Evolutionary conservation across 202 grass and related monocot species (phyloP).

Genomic region (Setaria viridis): DNA sequence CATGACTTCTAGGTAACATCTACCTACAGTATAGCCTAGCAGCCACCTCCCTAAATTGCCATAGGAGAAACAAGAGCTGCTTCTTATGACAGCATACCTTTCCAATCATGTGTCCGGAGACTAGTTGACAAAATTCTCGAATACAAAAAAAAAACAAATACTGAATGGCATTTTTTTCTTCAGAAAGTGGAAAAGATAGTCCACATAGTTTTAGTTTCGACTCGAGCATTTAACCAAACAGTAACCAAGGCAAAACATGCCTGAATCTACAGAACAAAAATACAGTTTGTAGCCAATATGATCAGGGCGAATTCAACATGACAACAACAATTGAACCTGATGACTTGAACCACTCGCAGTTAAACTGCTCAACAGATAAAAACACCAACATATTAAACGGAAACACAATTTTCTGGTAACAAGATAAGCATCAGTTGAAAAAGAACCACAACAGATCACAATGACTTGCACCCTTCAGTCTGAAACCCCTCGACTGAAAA

Average conservation of each 20-base stretch:
- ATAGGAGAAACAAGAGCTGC: background rate
- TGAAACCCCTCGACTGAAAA: background rate
- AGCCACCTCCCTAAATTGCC: background rate
- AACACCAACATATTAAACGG: background rate
- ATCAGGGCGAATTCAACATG: background rate
- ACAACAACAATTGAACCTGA: background rate
- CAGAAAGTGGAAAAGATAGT: background rate
- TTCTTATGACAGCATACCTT: background rate
- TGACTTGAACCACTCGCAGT: background rate
- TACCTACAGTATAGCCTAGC: too few relatives aligned
- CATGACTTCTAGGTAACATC: too few relatives aligned
- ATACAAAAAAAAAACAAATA: background rate
- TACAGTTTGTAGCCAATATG: background rate
- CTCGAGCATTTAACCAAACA: background rate
- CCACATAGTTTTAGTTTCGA: background rate
- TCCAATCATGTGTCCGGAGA: background rate
- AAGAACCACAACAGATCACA: background rate
- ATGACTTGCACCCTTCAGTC: background rate
- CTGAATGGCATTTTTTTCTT: background rate
- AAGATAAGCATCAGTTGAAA: background rate
- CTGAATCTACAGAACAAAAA: background rate
- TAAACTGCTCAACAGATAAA: background rate
- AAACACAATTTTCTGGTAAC: background rate
- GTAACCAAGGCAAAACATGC: background rate
- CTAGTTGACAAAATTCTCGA: background rate